Conservation (phyloP, 257 asterid species). For the Mitragyna speciosa region DNA sequence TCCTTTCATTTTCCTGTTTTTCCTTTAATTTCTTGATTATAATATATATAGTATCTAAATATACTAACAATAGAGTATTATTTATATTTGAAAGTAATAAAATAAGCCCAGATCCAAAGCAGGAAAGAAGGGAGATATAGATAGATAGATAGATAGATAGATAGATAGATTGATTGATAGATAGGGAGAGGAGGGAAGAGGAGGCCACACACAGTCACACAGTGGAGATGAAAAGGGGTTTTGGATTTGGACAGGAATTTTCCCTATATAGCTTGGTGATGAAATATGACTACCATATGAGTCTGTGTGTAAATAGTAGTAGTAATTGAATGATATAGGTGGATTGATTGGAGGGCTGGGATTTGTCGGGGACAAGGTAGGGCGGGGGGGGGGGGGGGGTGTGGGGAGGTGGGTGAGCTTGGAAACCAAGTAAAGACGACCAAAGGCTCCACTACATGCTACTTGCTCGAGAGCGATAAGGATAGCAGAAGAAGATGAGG, state of each 20-base stretch:
- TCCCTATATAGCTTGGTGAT: constrained; percentile 14
- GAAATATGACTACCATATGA: constrained; percentile 3
- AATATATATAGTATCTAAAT: background rate
- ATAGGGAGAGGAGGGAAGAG: background rate
- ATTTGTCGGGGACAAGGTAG: background rate
- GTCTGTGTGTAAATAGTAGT: background rate
- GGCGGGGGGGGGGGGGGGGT: background rate
- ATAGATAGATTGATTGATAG: background rate
- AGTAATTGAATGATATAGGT: background rate
- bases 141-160: background rate
- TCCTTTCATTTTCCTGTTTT: constrained; percentile 35
- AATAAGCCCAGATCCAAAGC: background rate
- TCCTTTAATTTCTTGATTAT: background rate
- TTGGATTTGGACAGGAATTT: constrained; percentile 26
- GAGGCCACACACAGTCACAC: background rate
- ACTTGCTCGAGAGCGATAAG: background rate
- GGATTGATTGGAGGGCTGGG: background rate
- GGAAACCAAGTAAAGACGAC: constrained; percentile 41
- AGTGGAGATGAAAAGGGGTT: background rate
- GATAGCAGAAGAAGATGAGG: background rate
- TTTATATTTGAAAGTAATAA: constrained; percentile 3
- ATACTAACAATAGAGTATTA: too few species aligned
- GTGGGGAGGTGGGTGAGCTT: constrained; percentile 32
- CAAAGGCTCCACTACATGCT: constrained; percentile 37
- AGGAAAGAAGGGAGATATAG: background rate